These are phyloP conservation scores for Fistulifera pelliculosa DNA, from an alignment of 108 stramenopile species.

Conservation along the genomic window DNA sequence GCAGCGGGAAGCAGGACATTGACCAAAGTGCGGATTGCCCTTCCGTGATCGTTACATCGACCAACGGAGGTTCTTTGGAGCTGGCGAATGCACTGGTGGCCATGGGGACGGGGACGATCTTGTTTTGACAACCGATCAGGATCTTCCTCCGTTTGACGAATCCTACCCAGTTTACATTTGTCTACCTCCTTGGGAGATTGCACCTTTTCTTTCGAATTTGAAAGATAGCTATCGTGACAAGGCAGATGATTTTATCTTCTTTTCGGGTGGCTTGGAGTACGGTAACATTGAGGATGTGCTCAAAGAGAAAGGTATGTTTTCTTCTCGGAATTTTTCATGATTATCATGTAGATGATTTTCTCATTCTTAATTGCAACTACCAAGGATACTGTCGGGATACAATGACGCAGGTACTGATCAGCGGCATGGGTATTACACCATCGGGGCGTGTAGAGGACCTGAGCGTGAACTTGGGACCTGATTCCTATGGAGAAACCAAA, in stretches of 20 bases:
- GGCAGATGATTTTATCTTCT: conserved; percentile 65
- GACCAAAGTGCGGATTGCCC: conserved; percentile 50
- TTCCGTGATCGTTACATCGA: conserved; percentile 50
- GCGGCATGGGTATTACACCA: conserved; percentile 43
- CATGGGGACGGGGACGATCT: conserved; percentile 63
- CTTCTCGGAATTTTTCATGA: no score
- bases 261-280: conserved; percentile 58
- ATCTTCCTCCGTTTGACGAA: conserved; percentile 48
- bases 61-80: conserved; percentile 27
- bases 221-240: conserved; percentile 37
- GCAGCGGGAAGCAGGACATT: conserved; percentile 56
- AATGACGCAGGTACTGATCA: conserved; percentile 63
- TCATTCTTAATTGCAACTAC: conserved; percentile 1
- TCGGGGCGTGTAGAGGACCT: conserved; percentile 40
- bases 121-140: conserved; percentile 37
- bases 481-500: conserved; percentile 60
- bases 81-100: conserved; percentile 42
- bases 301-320: conserved; percentile 22
- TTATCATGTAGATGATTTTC: no score
- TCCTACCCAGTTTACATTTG: conserved; percentile 70
- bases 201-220: conserved; percentile 49
- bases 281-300: conserved; percentile 69
- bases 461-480: conserved; percentile 41
- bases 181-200: conserved; percentile 50
- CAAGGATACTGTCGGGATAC: conserved; percentile 66